A percentile compares a stretch with the other conserved stretches of the same genome.
Conservation (phyloP, 352 stramenopile genomes). For the Heterotrichella gracilis region DNA sequence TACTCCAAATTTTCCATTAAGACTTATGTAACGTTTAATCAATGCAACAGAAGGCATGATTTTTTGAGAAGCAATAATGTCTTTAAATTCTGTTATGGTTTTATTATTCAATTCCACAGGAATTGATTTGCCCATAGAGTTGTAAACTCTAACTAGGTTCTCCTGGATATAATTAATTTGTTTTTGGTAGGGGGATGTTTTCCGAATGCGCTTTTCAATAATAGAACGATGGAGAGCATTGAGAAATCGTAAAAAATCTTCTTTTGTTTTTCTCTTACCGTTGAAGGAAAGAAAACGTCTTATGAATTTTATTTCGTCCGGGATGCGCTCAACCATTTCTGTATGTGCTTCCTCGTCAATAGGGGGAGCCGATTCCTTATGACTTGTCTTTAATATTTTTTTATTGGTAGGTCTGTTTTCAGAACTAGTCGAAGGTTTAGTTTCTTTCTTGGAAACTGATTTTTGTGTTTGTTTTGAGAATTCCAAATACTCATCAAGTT, state of each 20-base stretch:
- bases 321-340: neutral
- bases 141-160: neutral
- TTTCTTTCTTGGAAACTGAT: no score
- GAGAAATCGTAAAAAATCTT: neutral
- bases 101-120: neutral
- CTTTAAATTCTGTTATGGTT: conserved; percentile 4
- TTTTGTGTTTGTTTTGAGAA: no score
- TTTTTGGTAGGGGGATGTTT: neutral
- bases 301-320: conserved; percentile 1
- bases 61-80: neutral
- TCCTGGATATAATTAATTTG: neutral
- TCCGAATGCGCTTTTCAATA: neutral
- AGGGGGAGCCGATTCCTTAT: no score
- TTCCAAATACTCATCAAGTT: no score
- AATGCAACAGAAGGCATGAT: neutral
- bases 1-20: neutral
- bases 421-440: no score
- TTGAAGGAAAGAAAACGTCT: neutral
- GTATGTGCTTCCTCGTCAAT: no score
- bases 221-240: neutral
- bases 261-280: neutral
- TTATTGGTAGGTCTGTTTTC: no score
- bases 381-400: no score
- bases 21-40: neutral
- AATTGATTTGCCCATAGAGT: neutral